Base-by-base conservation (phyloP, 2,329 filamentous ascomycete genomes). In the Orbilia brochopaga region DNA sequence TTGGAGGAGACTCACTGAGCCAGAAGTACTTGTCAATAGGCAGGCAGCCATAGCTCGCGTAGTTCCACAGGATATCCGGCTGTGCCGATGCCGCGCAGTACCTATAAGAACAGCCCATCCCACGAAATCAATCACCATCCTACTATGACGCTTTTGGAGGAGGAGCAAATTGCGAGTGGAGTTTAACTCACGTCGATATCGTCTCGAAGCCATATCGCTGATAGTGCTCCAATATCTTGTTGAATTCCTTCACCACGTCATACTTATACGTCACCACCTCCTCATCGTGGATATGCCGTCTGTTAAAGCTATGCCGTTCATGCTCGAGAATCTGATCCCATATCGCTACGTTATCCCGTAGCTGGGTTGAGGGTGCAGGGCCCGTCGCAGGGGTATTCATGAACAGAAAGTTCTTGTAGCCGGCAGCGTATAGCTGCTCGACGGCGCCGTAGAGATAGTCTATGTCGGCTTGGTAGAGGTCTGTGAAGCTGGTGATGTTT, bases 341-440 rank as follows among this genome's bases (percentile, higher is more conserved):
- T 1, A 69, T 69, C 23, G 27, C 65, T 0, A 57, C 61, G 19
- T 69, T 62, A 46, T 62, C 62, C 21, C 44, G 56, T 30, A 62
- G 42, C 11, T 21, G 44, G 1, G 10, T 1, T 50, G 19, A 57
- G 40, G 32, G 50, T 24, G 15, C 27, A 8, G 27, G 27, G 27
- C 27, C 27, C 4, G 27, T 32, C 4, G 27, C 27, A 3, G 65
- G 65, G 2, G 57, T 51, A 37, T 69, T 69, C 65, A 69, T 69
- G 53, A 69, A 69, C 2, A 69, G 32, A 53, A 69, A 69, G 44
- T 69, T 69, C n/a, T 62, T 69, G 46, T 69, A 69, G 17, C 65
- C 65, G 2, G 58, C 65, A 1, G 51, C 19, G 24, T 69, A 69
- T 51, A 69, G 51, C 23, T 62, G 30, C 35, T 69, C 57, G 21